Base-by-base conservation (phyloP, 495 filamentous ascomycete genomes). In the Neurospora tetraspora region DNA sequence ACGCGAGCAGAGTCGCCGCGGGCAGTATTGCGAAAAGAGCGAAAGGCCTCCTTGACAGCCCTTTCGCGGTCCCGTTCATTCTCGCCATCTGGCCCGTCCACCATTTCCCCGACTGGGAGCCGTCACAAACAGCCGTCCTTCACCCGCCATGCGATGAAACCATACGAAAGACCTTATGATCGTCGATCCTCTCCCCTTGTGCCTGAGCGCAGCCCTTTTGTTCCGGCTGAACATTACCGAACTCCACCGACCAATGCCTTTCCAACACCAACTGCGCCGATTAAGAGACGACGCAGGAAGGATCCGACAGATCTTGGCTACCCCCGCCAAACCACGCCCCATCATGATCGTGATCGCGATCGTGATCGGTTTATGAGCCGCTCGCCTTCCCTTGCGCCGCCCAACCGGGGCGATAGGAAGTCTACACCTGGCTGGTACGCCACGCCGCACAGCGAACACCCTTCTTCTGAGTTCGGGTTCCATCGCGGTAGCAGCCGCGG, bases 391-490 rank as follows among this genome's bases (percentile, higher is more conserved):
- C 72, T 79, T 8, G 74, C 76, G 11, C 74, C 77, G 8, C 72
- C 27, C 5, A 61, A 68, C 16, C 70, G 72, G n/a, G 27, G 45
- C 23, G 76, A 77, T 47, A 78, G 85, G 36, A 78, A 79, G 6
- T 82, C 80, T 4, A 88, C 87, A 0, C 86, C 85, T 3, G 84
- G 82, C 68, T 87, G 82, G 65, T 86, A 85, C 68, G 85, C 85
- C 2, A 90, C 88, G 8, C 88, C 88, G 9, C 78, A 86, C 72
- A 89, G 86, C 74, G 86, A 61, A 61, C 53, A 86, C 12, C 77
- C 75, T 14, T 34, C 78, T 1, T 74, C 73, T 4, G 74, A 79
- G 39, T 31, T 38, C 36, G 73, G 69, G 2, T 77, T 73, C 43
- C 70, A 78, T 5, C 75, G 77, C 0, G 76, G 47, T 2, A 76